phyloP scores from a whole-genome alignment of 192 early-diverging fungal genomes.

The Backusella australiensis region DNA sequence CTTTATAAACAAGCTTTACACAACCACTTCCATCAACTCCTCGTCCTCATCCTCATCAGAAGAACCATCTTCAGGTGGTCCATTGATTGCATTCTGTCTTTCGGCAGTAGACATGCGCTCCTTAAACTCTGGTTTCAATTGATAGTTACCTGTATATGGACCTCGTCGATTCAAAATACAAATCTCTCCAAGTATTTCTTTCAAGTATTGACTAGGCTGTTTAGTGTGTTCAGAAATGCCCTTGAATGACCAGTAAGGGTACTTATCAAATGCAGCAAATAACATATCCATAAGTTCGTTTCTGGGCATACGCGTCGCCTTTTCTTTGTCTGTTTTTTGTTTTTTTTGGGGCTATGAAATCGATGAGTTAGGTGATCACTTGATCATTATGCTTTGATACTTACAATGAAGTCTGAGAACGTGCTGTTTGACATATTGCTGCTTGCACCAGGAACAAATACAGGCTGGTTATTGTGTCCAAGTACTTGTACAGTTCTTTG shows the following conservation, averaged over 20 bases:
- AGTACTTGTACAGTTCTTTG: slow-evolving; percentile 51
- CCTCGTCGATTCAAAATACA: slow-evolving; percentile 82
- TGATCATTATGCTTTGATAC: not conserved
- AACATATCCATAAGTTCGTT: slow-evolving; percentile 83
- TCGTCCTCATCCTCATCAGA: slow-evolving; percentile 20
- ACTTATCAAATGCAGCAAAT: slow-evolving; percentile 77
- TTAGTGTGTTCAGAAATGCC: slow-evolving; percentile 76
- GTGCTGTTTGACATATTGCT: slow-evolving; percentile 29
- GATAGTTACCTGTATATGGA: slow-evolving; percentile 75
- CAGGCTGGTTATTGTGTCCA: slow-evolving; percentile 39
- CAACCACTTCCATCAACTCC: slow-evolving; percentile 12
- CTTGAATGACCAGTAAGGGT: slow-evolving; percentile 85
- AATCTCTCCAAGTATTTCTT: slow-evolving; percentile 81
- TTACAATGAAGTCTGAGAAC: slow-evolving; percentile 32
- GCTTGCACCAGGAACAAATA: slow-evolving; percentile 44
- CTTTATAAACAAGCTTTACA: not conserved
- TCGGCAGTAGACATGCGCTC: slow-evolving; percentile 41
- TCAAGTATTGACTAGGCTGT: slow-evolving; percentile 81
- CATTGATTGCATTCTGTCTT: slow-evolving; percentile 12
- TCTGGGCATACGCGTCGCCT: slow-evolving; percentile 80
- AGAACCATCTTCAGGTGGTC: slow-evolving; percentile 5
- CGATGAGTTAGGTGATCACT: not conserved
- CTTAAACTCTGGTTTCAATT: slow-evolving; percentile 82
- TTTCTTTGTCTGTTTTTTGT: slow-evolving; percentile 51
- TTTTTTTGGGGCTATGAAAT: slow-evolving; percentile 23